These are phyloP conservation scores for Candida corydali DNA, from an alignment of 805 yeast genomes.

Conservation along the genomic window DNA sequence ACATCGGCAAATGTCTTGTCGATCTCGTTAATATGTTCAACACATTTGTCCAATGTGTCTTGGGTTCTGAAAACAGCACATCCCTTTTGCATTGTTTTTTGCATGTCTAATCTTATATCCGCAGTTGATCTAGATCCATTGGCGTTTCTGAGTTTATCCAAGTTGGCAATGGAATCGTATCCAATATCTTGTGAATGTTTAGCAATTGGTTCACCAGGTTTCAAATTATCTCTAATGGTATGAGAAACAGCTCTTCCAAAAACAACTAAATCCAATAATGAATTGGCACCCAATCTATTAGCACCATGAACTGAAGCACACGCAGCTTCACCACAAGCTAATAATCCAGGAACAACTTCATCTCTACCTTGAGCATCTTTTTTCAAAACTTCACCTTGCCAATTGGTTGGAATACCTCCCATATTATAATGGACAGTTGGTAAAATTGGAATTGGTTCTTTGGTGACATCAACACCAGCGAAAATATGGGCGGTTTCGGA, in stretches of 20 bases:
- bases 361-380: conserved; percentile 85
- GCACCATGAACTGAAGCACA: conserved; percentile 99
- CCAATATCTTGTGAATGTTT: conserved; percentile 85
- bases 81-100: conserved; percentile 93
- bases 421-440: conserved; percentile 99
- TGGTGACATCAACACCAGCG: conserved; percentile 99
- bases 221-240: conserved; percentile 78
- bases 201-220: conserved; percentile 85
- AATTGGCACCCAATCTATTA: conserved; percentile 98
- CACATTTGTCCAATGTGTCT: conserved; percentile 90
- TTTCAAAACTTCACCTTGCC: conserved; percentile 92
- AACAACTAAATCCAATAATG: conserved; percentile 92
- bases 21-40: conserved; percentile 65
- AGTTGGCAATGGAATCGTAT: conserved; percentile 81
- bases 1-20: conserved; percentile 73
- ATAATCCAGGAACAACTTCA: conserved; percentile 84
- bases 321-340: conserved; percentile 99
- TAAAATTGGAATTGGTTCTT: conserved; percentile 97
- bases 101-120: conserved; percentile 88
- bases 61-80: conserved; percentile 97
- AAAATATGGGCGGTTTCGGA: conserved; percentile 98
- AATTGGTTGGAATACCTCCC: conserved; percentile 99
- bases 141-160: conserved; percentile 86
- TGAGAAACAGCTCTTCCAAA: conserved; percentile 98
- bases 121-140: conserved; percentile 81